phyloP scores from a whole-genome alignment of 257 asterid genomes.

The Solanum ossicruentum region DNA sequence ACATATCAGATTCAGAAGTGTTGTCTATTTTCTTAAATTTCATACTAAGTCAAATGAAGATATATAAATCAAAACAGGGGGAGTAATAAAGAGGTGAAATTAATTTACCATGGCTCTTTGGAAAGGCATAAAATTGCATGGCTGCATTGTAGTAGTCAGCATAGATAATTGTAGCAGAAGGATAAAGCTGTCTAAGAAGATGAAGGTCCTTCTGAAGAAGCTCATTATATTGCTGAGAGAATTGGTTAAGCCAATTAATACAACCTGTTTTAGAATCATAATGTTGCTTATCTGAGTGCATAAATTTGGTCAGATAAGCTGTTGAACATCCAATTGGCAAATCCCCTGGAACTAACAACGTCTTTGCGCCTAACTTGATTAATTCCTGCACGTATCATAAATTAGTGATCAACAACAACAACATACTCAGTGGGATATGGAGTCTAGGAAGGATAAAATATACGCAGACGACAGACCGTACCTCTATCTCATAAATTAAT shows the following conservation, averaged over 20 bases:
- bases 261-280: slow-evolving; percentile 35
- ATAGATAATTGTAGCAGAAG: slow-evolving; percentile 24
- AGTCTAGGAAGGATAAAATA: no score
- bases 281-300: not conserved
- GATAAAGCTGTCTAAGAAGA: slow-evolving; percentile 9
- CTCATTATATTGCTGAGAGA: slow-evolving; percentile 19
- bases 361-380: slow-evolving; percentile 28
- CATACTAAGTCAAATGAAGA: no score
- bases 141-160: slow-evolving; percentile 43
- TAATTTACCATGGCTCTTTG: slow-evolving; percentile 8
- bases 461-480: no score
- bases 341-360: slow-evolving; percentile 39
- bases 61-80: no score
- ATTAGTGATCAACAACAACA: no score
- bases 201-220: slow-evolving; percentile 17
- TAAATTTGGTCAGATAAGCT: slow-evolving; percentile 12
- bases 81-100: not conserved
- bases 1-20: no score
- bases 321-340: slow-evolving; percentile 38
- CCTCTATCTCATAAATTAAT: no score
- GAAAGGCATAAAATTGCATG: slow-evolving; percentile 11
- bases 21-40: no score
- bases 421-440: no score
- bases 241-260: slow-evolving; percentile 23
- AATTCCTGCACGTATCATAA: slow-evolving; percentile 16